Percentiles rank a stretch among this genome's conserved stretches.
These are phyloP conservation scores for Penicillium cosmopolitanum DNA, from an alignment of 495 filamentous ascomycete species.

Conservation along the genomic window DNA sequence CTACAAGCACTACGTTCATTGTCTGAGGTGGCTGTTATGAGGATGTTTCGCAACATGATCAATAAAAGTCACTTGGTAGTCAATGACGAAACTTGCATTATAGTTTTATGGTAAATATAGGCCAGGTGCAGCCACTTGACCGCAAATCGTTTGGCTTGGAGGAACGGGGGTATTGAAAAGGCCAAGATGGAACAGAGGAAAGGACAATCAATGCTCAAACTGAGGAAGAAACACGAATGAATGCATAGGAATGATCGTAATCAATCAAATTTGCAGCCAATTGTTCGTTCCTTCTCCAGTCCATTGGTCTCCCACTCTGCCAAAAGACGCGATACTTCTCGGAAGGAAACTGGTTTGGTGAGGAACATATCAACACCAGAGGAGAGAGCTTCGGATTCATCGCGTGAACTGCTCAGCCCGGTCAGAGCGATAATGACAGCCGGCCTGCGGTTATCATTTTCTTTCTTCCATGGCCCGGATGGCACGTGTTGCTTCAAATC, in stretches of 20 bases:
- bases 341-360: conserved; percentile 69
- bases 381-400: conserved; percentile 66
- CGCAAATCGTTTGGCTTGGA: background rate
- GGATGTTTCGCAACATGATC: conserved; percentile 20
- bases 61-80: conserved; percentile 10
- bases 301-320: conserved; percentile 49
- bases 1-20: conserved; percentile 12
- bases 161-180: background rate
- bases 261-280: background rate
- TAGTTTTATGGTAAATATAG: background rate
- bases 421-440: conserved; percentile 72
- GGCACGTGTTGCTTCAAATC: conserved; percentile 70
- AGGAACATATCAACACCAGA: conserved; percentile 74
- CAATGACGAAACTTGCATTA: conserved; percentile 4
- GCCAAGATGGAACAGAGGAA: background rate
- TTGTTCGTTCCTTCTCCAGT: conserved; percentile 19
- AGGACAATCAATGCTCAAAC: too few species aligned
- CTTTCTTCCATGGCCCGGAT: conserved; percentile 68
- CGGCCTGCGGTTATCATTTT: conserved; percentile 36
- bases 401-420: conserved; percentile 63
- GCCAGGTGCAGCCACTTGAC: background rate
- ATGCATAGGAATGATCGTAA: background rate
- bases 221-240: too few species aligned
- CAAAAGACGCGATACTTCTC: conserved; percentile 50
- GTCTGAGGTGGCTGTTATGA: conserved; percentile 17